Base-by-base conservation (phyloP, 768 basidiomycete genomes). In the Mycena amicta region DNA sequence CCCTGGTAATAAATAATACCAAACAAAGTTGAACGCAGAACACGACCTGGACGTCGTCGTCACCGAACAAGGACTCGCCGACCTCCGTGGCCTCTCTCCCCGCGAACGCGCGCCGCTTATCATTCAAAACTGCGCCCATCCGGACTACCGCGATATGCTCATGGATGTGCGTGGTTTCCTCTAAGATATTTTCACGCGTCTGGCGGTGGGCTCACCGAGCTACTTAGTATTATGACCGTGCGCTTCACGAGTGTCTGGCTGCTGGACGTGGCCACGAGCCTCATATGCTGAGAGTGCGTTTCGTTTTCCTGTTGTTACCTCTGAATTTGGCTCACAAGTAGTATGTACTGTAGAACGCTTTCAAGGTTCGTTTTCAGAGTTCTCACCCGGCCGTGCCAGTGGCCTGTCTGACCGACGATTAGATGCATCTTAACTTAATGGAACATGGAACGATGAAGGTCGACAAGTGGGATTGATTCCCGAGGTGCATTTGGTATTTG, bases 31-130 rank as follows among this genome's bases (percentile, higher is more conserved):
- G 12, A 27, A 4, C 3, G 26, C 28, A 77, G 80, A 81, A 63
- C 80, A 81, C 56, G 80, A 80, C 57, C 68, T 81, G 3, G 80
- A 81, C 58, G 62, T 81, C 22, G 59, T 81, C 52, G 78, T 81
- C 18, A 80, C 80, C 2, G 80, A 81, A 61, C 80, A 81, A 57
- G 80, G 80, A 37, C 72, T 80, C 8, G 80, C 79, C 30, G 80
- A 81, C 58, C 67, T 81, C 12, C 75, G 80, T 27, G 79, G 79
- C 3, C 68, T 81, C 15, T 75, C 77, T 11, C 80, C 80, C 0
- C 70, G 80, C 27, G 78, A 81, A 55, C 72, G 79, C 11, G 80
- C 80, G 0, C 78, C 78, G 1, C 5, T 78, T 15, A 80, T 81
- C 57, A 81, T 81, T 30, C 67, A 77, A 49, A 77, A 80, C 27